Conservation (phyloP, 208 protist genomes). For the Leishmania amazonensis region DNA sequence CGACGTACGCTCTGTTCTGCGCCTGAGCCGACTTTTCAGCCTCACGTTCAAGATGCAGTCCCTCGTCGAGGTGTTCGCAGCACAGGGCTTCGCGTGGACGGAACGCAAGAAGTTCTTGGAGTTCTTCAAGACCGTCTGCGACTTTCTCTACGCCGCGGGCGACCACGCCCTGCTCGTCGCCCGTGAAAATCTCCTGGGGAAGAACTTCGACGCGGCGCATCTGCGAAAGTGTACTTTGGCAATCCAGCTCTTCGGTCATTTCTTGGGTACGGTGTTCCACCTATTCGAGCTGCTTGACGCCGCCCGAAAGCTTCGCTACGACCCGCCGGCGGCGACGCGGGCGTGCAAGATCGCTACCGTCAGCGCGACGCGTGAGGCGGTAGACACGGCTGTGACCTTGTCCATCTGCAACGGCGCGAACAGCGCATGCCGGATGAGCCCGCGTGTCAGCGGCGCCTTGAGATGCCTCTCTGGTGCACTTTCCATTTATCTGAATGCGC, state of each 20-base stretch:
- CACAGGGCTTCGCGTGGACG: slow-evolving; percentile 41
- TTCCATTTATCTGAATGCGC: slow-evolving; percentile 40
- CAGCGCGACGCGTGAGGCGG: slow-evolving; percentile 32
- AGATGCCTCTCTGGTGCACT: slow-evolving; percentile 46
- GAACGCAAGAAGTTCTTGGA: slow-evolving; percentile 59
- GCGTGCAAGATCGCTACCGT: slow-evolving; percentile 29
- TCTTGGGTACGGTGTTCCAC: slow-evolving; percentile 36
- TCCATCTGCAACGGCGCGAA: slow-evolving; percentile 16
- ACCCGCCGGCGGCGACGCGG: slow-evolving; percentile 40
- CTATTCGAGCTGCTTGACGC: slow-evolving; percentile 49
- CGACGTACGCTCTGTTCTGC: slow-evolving; percentile 48
- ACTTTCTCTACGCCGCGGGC: slow-evolving; percentile 41
- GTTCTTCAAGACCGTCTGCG: slow-evolving; percentile 40
- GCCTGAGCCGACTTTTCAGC: slow-evolving; percentile 48
- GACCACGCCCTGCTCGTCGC: slow-evolving; percentile 53
- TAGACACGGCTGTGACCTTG: slow-evolving; percentile 38
- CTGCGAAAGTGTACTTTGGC: neutral
- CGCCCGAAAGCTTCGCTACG: slow-evolving; percentile 34
- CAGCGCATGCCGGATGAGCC: slow-evolving; percentile 9
- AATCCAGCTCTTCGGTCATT: slow-evolving; percentile 34
- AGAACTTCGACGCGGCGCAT: neutral
- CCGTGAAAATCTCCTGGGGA: slow-evolving; percentile 21
- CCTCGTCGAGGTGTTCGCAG: slow-evolving; percentile 33
- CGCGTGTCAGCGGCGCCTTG: slow-evolving; percentile 23
- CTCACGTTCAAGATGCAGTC: slow-evolving; percentile 43